phyloP scores from a whole-genome alignment of 768 basidiomycete genomes.

The Tylopilus rubrobrunneus region DNA sequence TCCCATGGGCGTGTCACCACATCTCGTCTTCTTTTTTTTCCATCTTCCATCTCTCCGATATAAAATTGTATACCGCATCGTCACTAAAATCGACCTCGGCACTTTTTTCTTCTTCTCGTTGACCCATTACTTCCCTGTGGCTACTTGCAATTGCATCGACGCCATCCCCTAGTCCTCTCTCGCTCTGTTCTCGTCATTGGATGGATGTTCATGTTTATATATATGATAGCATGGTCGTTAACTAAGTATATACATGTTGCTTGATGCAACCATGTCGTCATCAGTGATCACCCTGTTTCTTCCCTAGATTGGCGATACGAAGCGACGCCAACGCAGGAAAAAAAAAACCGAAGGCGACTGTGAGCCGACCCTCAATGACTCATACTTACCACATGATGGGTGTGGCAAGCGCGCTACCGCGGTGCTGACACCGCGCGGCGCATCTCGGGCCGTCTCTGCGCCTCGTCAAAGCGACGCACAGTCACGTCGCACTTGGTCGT shows the following conservation, averaged over 20 bases:
- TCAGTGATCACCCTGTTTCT: background rate
- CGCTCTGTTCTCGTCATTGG: background rate
- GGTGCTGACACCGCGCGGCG: conserved; percentile 51
- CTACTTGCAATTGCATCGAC: no score
- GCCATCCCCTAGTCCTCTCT: no score
- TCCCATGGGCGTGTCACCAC: conserved; percentile 11
- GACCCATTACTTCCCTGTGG: background rate
- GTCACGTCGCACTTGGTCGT: conserved; percentile 85
- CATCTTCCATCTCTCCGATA: conserved; percentile 10
- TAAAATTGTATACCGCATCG: conserved; percentile 29
- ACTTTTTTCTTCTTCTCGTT: background rate
- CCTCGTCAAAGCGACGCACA: conserved; percentile 88
- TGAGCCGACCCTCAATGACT: background rate
- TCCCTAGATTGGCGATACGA: background rate
- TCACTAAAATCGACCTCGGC: conserved; percentile 12
- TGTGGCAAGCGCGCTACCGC: background rate
- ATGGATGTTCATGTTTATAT: conserved; percentile 6
- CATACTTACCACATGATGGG: background rate
- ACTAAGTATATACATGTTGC: conserved; percentile 24
- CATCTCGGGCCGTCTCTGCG: conserved; percentile 58
- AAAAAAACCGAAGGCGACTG: background rate
- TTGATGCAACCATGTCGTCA: conserved; percentile 21
- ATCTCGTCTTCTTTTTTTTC: background rate
- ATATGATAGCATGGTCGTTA: conserved; percentile 18
- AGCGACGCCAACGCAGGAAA: background rate